Evolutionary conservation across 345 rosid genomes (phyloP), one percentile per base, ranked within the genome.

Genomic region (Eutrema yunnanense): DNA sequence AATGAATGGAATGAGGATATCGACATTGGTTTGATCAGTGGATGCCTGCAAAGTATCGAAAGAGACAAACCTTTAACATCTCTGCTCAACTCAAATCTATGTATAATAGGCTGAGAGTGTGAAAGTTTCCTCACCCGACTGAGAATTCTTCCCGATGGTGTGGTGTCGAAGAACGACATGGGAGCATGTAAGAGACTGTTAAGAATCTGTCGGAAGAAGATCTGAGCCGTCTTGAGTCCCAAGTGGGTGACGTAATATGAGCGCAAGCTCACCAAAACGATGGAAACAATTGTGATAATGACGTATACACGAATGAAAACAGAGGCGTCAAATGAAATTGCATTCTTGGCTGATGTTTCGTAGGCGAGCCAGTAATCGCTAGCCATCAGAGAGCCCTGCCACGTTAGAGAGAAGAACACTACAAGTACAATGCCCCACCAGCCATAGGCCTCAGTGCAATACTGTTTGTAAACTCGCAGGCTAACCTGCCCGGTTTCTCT

Each of bases 81-180:
- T 60, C 13, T 50, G 33, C 67, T 55, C 11, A 73, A 43, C 47
- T 14, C 7, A 58, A 9, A 36, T 16, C 27, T 22, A 42, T 12
- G 32, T 1, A 48, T 11, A 22, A 59, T 6, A 36, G 16, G 46
- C 27, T 30, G 0, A n/a, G 16, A 61, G 34, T 2, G 54, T n/a
- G 40, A 59, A 67, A 46, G 26, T 14, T 48, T 1, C 61, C 86
- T 83, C 78, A 94, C 98, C 85, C 98, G 80, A 64, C 97, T 94
- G 38, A 94, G 80, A 54, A 91, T 91, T 80, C 97, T 87, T 78
- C 98, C 98, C 0, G 97, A 94, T 68, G 98, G 96, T 6, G 97
- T 94, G 71, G 98, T 91, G 74, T 94, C 98, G 29, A 94, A 94
- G 78, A 94, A 94, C 1, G 97, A 91, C 90, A 94, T 91, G n/a